These are phyloP conservation scores for Alternaria sp. DNA, from an alignment of 2,329 filamentous ascomycete genomes.

Conservation along the genomic window DNA sequence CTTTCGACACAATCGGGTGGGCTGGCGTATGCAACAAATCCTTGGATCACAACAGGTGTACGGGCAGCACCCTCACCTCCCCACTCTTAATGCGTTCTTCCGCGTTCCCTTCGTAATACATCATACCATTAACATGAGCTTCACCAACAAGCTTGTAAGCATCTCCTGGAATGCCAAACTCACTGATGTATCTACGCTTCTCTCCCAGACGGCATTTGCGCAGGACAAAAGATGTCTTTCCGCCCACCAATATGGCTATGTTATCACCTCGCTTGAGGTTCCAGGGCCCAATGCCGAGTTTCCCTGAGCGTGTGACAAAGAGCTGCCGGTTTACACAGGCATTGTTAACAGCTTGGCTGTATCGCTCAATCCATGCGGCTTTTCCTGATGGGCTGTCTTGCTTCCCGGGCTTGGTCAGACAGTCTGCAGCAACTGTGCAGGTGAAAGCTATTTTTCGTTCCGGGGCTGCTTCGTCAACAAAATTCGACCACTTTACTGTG, in stretches of 20 bases:
- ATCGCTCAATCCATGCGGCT: neutral
- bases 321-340: slow-evolving; percentile 12
- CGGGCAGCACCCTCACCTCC: neutral
- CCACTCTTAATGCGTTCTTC: neutral
- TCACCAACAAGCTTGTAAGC: slow-evolving; percentile 19
- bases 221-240: too few relatives aligned
- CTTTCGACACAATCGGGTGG: neutral
- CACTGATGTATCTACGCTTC: too few relatives aligned
- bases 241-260: neutral
- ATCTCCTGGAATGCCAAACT: too few relatives aligned
- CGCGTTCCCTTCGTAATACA: slow-evolving; percentile 15
- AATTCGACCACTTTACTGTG: too few relatives aligned
- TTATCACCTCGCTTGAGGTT: slow-evolving; percentile 10
- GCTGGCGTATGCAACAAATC: neutral
- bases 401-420: too few relatives aligned
- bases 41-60: neutral
- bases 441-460: too few relatives aligned
- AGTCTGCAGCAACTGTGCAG: too few relatives aligned
- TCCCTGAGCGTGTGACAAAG: slow-evolving; percentile 10
- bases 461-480: too few relatives aligned
- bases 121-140: slow-evolving; percentile 14
- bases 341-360: neutral
- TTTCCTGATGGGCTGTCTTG: neutral
- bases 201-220: too few relatives aligned
- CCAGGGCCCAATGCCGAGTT: slow-evolving; percentile 13